Evolutionary conservation across 257 asterid genomes (phyloP).

Genomic region (Forsythia viridissima): DNA sequence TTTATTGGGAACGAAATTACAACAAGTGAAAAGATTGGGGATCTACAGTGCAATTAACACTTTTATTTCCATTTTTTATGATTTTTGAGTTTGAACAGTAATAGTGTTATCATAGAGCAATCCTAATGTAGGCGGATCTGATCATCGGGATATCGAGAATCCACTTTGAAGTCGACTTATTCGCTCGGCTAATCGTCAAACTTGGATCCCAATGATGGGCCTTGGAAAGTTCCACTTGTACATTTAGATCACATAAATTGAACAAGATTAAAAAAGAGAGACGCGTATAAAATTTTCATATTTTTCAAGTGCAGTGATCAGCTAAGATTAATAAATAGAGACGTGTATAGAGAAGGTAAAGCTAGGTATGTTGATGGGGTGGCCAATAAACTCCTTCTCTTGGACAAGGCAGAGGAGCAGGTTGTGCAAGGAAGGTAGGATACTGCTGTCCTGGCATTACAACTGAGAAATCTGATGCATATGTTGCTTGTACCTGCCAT

Average conservation of each 20-base stretch:
- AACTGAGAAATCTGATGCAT: conserved; percentile 64
- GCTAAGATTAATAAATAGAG: not conserved
- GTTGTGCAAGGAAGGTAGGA: conserved; percentile 85
- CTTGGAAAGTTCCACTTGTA: not conserved
- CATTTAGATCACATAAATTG: not conserved
- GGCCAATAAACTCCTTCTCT: conserved; percentile 73
- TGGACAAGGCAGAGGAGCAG: conserved; percentile 72
- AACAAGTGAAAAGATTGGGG: too few relatives aligned
- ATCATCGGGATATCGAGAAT: too few relatives aligned
- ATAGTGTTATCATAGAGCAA: too few relatives aligned
- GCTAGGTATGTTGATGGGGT: conserved; percentile 37
- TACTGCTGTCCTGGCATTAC: conserved; percentile 84
- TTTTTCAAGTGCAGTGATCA: not conserved
- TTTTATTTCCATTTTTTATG: too few relatives aligned
- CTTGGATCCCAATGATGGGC: too few relatives aligned
- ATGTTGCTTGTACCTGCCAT: conserved; percentile 45
- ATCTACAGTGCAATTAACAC: too few relatives aligned
- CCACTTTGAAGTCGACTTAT: too few relatives aligned
- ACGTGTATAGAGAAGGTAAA: not conserved
- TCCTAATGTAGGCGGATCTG: too few relatives aligned
- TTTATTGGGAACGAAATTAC: too few relatives aligned
- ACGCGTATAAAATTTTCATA: not conserved
- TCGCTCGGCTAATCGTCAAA: too few relatives aligned
- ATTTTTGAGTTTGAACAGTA: too few relatives aligned
- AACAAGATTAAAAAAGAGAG: not conserved